A percentile compares a stretch with the other conserved stretches of the same genome.
phyloP scores from a whole-genome alignment of 2,329 filamentous ascomycete species.

The Aureobasidium sp. region DNA sequence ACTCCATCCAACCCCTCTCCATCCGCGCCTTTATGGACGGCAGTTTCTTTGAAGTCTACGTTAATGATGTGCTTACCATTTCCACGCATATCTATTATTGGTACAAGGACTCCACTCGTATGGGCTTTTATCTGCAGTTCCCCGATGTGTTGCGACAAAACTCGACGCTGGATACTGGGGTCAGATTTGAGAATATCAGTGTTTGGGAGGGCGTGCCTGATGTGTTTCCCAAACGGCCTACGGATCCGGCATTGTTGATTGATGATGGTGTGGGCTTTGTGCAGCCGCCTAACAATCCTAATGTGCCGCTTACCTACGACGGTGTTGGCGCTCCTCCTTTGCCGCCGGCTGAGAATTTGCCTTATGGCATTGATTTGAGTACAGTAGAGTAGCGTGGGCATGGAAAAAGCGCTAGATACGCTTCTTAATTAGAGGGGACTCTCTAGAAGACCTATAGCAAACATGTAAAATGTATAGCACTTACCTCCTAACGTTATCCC shows the following conservation, averaged over 20 bases:
- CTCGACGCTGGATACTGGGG: not conserved
- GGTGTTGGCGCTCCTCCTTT: constrained; percentile 9
- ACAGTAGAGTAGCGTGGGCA: not conserved
- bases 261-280: constrained; percentile 1
- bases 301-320: constrained; percentile 7
- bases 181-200: constrained; percentile 3
- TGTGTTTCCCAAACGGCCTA: constrained; percentile 2
- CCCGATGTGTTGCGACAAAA: not conserved
- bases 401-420: not conserved
- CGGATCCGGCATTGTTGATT: not conserved
- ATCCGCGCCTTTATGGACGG: constrained; percentile 14
- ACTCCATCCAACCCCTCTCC: not conserved
- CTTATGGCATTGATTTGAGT: constrained; percentile 4
- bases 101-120: constrained; percentile 11
- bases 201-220: constrained; percentile 13
- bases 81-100: constrained; percentile 10
- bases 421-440: not conserved
- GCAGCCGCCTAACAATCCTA: constrained; percentile 3
- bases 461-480: too few species aligned
- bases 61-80: constrained; percentile 10
- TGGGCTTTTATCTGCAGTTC: constrained; percentile 14
- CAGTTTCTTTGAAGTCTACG: constrained; percentile 13
- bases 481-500: too few species aligned
- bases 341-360: not conserved
- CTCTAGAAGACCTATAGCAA: not conserved